A percentile compares a stretch with the other conserved stretches of the same genome.
Conservation (phyloP, 2,329 filamentous ascomycete genomes). For the Pseudodiploospora longispora region DNA sequence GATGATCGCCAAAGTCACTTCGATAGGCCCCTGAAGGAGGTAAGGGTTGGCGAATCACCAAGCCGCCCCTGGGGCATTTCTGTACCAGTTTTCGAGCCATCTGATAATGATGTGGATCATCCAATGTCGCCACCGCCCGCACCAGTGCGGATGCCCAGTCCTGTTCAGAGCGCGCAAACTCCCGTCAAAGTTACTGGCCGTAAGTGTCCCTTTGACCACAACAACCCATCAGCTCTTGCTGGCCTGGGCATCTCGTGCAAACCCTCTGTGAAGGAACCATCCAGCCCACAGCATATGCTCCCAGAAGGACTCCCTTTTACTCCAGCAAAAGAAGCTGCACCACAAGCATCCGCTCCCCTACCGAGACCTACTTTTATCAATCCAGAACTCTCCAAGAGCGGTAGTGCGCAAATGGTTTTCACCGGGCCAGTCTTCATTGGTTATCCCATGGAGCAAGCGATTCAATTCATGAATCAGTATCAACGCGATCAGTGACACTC, state of each 20-base stretch:
- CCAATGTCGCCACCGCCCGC: conserved; percentile 51
- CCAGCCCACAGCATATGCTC: conserved; percentile 12
- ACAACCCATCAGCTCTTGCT: conserved; percentile 31
- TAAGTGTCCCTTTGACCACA: conserved; percentile 53
- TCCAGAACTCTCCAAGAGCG: conserved; percentile 26
- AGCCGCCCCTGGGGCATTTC: conserved; percentile 89
- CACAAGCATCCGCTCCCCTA: conserved; percentile 13
- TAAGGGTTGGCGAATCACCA: conserved; percentile 88
- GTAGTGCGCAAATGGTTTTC: conserved; percentile 67
- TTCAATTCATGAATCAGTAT: conserved; percentile 60
- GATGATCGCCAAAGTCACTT: conserved; percentile 65
- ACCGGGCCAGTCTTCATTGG: conserved; percentile 93
- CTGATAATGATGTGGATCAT: conserved; percentile 28
- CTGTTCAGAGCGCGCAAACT: conserved; percentile 18
- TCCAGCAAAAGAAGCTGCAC: conserved; percentile 14
- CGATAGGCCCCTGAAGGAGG: conserved; percentile 76
- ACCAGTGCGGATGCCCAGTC: conserved; percentile 42
- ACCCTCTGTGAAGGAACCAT: conserved; percentile 8
- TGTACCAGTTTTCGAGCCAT: conserved; percentile 54
- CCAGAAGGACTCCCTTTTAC: conserved; percentile 11
- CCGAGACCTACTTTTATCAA: conserved; percentile 44
- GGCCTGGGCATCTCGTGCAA: conserved; percentile 12
- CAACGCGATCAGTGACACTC: conserved; percentile 21
- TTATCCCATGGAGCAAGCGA: conserved; percentile 77
- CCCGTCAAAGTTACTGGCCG: conserved; percentile 21